Base-by-base conservation (phyloP, 768 basidiomycete species). In the Asterophora parasitica region DNA sequence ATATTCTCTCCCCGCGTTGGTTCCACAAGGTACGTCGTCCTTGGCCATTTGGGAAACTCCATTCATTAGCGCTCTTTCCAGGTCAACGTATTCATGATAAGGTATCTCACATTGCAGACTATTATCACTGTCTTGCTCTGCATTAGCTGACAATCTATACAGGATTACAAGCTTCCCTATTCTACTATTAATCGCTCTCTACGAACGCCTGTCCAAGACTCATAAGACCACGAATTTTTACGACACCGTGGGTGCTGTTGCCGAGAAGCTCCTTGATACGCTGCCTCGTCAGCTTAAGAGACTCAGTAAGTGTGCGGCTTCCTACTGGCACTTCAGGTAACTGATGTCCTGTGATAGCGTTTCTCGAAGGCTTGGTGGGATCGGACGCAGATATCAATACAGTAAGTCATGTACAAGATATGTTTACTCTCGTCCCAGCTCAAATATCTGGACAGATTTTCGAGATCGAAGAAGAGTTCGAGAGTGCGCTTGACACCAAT, bases 1-100 rank as follows among this genome's bases (percentile, higher is more conserved):
- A 88, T 62, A 66, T 92, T 43, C 72, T 96, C n/a, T 77, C 77
- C 6, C 92, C 93, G n/a, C 76, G 95, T 45, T 97, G 92, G 92
- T 97, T 98, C 62, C 95, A 98, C 63, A 97, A 97, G 72, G 88
- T 88, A 58, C 44, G 61, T 10, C 4, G 3, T 38, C n/a, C 16
- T 4, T 8, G 12, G 15, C 28, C 11, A 1, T 28, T 7, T 8
- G n/a, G 17, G 10, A n/a, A 13, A 4, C 6, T 26, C n/a, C 12
- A 30, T 26, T 32, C 11, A 32, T 28, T 42, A n/a, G 34, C 15
- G 15, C 3, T 12, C 12, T 23, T 23, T 9, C 11, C 28, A 90
- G 88, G 78, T 92, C 58, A 92, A 92, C 54, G 90, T 92, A 1
- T 87, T 91, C 59, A 77, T 91, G 76, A 92, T 92, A 57, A 79